phyloP scores from a whole-genome alignment of 768 basidiomycete species.

The Mycena alexandri region DNA sequence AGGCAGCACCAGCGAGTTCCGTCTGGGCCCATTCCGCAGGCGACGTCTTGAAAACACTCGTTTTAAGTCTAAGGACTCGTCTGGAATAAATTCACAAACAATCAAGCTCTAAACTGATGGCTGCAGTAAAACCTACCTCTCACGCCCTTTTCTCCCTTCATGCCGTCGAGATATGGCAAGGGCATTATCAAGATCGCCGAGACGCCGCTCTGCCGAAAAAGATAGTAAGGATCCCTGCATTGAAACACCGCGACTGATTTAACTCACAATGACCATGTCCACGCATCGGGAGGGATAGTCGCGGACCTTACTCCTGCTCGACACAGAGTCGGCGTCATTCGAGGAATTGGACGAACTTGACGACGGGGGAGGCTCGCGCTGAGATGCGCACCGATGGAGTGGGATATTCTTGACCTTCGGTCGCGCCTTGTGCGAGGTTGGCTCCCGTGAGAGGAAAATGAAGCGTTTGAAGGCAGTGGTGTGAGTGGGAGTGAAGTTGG shows the following conservation, averaged over 20 bases:
- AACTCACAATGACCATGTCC: slow-evolving; percentile 15
- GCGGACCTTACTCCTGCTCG: not conserved
- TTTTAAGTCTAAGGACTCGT: not conserved
- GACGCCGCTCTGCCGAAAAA: slow-evolving; percentile 1
- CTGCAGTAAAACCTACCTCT: not conserved
- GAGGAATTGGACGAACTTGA: not conserved
- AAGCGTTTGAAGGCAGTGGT: not conserved
- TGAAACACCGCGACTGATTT: not conserved
- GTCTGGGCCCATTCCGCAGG: not conserved
- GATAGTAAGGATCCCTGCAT: no score
- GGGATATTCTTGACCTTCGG: not conserved
- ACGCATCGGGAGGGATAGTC: slow-evolving; percentile 1
- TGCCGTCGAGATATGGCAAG: slow-evolving; percentile 7
- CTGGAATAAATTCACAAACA: not conserved
- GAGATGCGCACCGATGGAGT: slow-evolving; percentile 1
- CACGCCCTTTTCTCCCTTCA: not conserved
- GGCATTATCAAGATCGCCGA: slow-evolving; percentile 9
- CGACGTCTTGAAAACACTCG: slow-evolving; percentile 2
- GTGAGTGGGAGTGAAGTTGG: not conserved
- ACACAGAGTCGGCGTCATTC: not conserved
- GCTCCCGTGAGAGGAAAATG: not conserved
- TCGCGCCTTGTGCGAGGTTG: not conserved
- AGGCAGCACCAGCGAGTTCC: slow-evolving; percentile 22
- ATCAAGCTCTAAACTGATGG: not conserved
- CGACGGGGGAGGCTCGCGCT: not conserved